phyloP scores from a whole-genome alignment of 2,329 filamentous ascomycete species.

The Tolypocladium capitatum region DNA sequence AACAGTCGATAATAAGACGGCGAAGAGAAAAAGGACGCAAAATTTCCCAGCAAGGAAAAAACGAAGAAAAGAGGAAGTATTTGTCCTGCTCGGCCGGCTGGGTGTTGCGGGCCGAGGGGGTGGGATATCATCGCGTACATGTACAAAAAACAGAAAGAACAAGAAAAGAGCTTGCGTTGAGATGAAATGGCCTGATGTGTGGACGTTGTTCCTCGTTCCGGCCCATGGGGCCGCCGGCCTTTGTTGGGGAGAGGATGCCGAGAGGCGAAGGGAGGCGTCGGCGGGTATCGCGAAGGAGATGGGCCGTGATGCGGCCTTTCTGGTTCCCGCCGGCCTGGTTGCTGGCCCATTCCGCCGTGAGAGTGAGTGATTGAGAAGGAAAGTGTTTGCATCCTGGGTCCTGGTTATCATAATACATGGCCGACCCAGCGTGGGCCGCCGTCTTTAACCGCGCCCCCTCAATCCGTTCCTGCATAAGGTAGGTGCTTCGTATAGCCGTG shows the following conservation, averaged over 20 bases:
- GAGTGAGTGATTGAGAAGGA: neutral
- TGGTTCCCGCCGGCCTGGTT: neutral
- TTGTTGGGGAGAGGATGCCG: neutral
- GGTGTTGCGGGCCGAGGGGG: neutral
- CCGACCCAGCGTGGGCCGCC: neutral
- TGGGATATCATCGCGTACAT: slow-evolving; percentile 7
- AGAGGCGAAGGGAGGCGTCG: neutral
- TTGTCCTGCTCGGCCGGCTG: neutral
- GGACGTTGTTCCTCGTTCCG: neutral
- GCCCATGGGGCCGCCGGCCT: neutral
- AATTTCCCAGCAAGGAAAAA: neutral
- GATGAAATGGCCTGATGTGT: neutral
- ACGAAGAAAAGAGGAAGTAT: neutral
- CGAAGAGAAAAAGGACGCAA: neutral
- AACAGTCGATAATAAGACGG: neutral
- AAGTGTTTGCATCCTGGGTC: neutral
- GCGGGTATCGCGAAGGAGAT: neutral
- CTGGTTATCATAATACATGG: slow-evolving; percentile 2
- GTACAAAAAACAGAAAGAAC: neutral
- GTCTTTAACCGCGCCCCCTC: neutral
- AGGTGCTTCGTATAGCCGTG: neutral
- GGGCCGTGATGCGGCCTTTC: neutral
- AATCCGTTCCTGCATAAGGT: neutral
- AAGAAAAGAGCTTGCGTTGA: neutral
- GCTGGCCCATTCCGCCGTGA: neutral